Evolutionary conservation across 345 rosid genomes (phyloP).

Genomic region (Leavenworthia alabamica): DNA sequence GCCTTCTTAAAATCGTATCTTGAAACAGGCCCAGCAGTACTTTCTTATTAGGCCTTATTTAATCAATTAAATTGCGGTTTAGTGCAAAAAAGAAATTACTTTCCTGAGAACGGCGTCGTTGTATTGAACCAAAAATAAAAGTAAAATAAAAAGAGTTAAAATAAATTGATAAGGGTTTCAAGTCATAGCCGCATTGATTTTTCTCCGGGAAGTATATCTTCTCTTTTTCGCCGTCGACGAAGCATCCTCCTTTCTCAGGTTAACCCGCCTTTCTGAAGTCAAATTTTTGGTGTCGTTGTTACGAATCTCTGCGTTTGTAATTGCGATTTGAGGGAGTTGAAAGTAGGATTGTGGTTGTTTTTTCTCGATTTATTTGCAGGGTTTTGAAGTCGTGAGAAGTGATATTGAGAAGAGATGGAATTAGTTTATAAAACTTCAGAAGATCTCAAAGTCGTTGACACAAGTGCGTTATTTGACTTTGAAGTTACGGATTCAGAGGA

Average conservation of each 20-base stretch:
- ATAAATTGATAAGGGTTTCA: not conserved
- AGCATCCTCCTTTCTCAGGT: not conserved
- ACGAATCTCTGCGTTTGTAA: not conserved
- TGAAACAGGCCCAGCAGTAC: not conserved
- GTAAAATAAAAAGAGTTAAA: not conserved
- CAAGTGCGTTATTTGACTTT: constrained; percentile 40
- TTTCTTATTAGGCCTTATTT: not conserved
- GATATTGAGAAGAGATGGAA: constrained; percentile 15
- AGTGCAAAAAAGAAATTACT: too few species aligned
- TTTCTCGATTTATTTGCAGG: not conserved
- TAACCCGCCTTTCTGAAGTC: not conserved
- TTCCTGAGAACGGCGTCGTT: constrained; percentile 7
- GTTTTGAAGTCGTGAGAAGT: not conserved
- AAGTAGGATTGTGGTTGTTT: not conserved
- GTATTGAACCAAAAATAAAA: not conserved
- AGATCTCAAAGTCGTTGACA: constrained; percentile 36
- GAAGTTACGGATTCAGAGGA: constrained; percentile 37
- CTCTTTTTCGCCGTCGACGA: constrained; percentile 11
- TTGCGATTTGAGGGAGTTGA: not conserved
- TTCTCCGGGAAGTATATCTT: constrained; percentile 17
- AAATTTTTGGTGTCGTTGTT: not conserved
- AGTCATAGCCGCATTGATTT: constrained; percentile 6
- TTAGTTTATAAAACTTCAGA: constrained; percentile 39
- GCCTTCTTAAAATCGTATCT: not conserved
- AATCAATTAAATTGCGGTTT: not conserved